Base-by-base conservation (phyloP, 805 yeast species). In the Pichia nakasei region DNA sequence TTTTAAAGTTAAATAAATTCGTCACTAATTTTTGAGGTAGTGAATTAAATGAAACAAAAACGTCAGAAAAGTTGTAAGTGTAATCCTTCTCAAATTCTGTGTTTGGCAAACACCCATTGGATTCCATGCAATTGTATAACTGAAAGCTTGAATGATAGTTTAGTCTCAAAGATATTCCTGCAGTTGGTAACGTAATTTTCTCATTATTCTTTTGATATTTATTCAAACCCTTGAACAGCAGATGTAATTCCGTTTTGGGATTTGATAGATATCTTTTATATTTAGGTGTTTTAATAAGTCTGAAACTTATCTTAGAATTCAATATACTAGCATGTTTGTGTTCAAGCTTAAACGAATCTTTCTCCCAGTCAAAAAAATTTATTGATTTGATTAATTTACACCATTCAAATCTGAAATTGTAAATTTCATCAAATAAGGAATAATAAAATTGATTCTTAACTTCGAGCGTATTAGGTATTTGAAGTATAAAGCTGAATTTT, bases 391-490 rank as follows among this genome's bases (percentile, higher is more conserved):
- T 19, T 9, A 7, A 15, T 17, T 17, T 18, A 9, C 38, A 35
- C 47, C 47, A 44, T 9, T 22, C 19, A 32, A 31, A 39, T 24
- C 35, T 39, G 9, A 9, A 9, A 31, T 35, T 39, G 26, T 37
- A 44, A 6, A 44, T 40, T 33, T 44, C 47, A 13, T 44, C 47
- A 21, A 44, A 20, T 20, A 29, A 17, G 3, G 32, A 29, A 29
- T 9, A 5, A 29, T 29, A 29, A 29, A 29, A 29, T 29, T 29
- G 17, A 29, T 29, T 29, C 15, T 12, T 29, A 29, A 29, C 17
- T 13, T 29, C 32, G 2, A 17, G 12, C 5, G n/a, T 9, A 29
- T 35, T 35, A 35, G 24, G 12, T 8, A 13, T 13, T 15, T 21
- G 24, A 35, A 39, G 8, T 15, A 33, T 31, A 24, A 21, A 39